Evolutionary conservation across 1,139 yeast species (phyloP), one percentile per base, ranked within the genome.

Genomic region (Nakaseomyces bracarensis): DNA sequence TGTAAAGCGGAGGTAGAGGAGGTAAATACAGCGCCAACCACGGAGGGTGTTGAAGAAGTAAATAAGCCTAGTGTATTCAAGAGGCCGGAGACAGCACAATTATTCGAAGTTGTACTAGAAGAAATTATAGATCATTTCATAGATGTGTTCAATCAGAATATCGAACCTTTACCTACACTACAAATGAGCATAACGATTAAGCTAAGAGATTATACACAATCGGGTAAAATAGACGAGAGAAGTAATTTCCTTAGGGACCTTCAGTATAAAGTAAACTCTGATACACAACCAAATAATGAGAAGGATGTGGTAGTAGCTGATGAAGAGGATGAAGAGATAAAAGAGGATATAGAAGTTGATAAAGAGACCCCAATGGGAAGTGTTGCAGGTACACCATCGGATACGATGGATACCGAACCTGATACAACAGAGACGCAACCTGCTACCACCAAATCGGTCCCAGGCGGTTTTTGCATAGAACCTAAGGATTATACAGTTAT

Each of bases 401-500:
- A 39, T 15, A n/a, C 22, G 11, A 30, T 30, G 42, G 33, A 13
- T 11, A 30, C 22, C 8, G 34, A 30, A 11, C 18, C 34, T 9
- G 34, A 30, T 16, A 30, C 21, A 3, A 22, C 13, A 7, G 34
- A 30, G 7, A 19, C 22, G 10, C 31, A 28, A 4, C n/a, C n/a
- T n/a, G 7, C 31, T 6, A 13, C 18, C 5, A 7, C 22, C 9
- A 30, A 19, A 27, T 26, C 43, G 13, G 33, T 41, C 11, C 25
- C 46, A 10, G 18, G 25, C 16, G 15, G 19, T 4, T 33, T 20
- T 33, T 21, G 26, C 26, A 23, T 34, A 7, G 47, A 46, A 10
- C 43, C 47, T 33, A 49, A 49, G 11, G 55, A 64, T 30, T 76
- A 74, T 67, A 63, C 66, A 38, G 66, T 79, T 26, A 58, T 79